Percentiles rank a stretch among this genome's conserved stretches.
phyloP scores from a whole-genome alignment of 2,329 filamentous ascomycete genomes.

The Chrysoporthe puriensis region DNA sequence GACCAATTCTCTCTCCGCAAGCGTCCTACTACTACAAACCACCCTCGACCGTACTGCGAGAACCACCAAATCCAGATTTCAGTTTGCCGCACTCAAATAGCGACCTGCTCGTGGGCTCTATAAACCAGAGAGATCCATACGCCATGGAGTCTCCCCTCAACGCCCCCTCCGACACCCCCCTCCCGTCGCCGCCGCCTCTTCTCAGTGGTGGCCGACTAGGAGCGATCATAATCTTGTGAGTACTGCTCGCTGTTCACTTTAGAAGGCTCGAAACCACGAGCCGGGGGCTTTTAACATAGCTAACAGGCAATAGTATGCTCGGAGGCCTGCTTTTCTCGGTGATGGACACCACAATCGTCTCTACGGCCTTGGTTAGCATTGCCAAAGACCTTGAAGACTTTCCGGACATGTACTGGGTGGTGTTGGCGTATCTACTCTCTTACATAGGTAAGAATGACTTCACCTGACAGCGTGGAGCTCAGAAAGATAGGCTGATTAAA shows the following conservation, averaged over 20 bases:
- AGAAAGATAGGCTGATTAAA: not conserved
- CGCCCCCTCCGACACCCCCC: not conserved
- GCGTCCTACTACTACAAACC: conserved; percentile 11
- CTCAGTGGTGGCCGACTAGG: conserved; percentile 19
- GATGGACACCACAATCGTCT: conserved; percentile 61
- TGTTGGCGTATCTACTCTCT: conserved; percentile 59
- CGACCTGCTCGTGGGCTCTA: conserved; percentile 19
- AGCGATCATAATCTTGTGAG: conserved; percentile 24
- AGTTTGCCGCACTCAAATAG: conserved; percentile 16
- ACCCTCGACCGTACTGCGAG: not conserved
- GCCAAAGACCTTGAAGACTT: conserved; percentile 56
- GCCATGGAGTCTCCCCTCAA: conserved; percentile 24
- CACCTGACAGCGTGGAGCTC: no score
- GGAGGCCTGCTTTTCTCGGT: conserved; percentile 60
- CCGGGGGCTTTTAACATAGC: not conserved
- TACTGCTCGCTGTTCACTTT: not conserved
- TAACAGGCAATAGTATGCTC: conserved; percentile 46
- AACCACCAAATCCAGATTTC: conserved; percentile 6
- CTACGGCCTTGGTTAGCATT: conserved; percentile 61
- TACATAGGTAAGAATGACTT: conserved; percentile 51
- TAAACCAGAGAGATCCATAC: conserved; percentile 20
- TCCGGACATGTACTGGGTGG: conserved; percentile 57
- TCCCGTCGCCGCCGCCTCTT: conserved; percentile 13
- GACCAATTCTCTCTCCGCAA: conserved; percentile 21
- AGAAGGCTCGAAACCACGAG: no score